These are phyloP conservation scores for Cutaneotrichosporon dermatis DNA, from an alignment of 1,284 basidiomycete species.

Conservation along the genomic window DNA sequence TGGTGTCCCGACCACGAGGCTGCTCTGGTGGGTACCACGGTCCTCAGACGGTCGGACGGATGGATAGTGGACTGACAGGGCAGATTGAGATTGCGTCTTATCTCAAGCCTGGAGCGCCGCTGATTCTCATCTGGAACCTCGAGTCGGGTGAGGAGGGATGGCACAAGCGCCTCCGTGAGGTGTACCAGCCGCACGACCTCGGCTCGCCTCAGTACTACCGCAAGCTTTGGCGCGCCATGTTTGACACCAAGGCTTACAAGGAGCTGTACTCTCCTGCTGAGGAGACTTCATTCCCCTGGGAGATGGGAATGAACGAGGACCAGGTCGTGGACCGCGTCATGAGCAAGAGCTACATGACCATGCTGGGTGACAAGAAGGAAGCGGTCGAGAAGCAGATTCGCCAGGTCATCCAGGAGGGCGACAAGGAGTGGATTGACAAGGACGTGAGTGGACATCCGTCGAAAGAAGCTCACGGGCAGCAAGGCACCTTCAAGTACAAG, in stretches of 20 bases:
- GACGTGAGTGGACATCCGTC: too few relatives aligned
- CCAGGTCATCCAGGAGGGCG: conserved; percentile 21
- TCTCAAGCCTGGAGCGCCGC: conserved; percentile 40
- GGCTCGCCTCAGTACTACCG: conserved; percentile 46
- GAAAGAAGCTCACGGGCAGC: too few relatives aligned
- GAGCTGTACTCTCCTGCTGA: conserved; percentile 30
- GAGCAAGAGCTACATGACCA: conserved; percentile 45
- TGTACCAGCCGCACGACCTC: conserved; percentile 35
- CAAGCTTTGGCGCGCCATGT: conserved; percentile 32
- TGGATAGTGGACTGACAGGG: not conserved
- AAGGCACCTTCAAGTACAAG: conserved; percentile 34
- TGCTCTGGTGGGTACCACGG: conserved; percentile 42
- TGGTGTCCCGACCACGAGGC: conserved; percentile 46
- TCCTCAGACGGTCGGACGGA: too few relatives aligned
- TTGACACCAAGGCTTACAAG: conserved; percentile 32
- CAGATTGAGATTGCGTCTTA: conserved; percentile 43
- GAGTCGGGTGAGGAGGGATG: conserved; percentile 27
- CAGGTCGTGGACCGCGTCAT: conserved; percentile 35
- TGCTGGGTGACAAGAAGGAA: conserved; percentile 29
- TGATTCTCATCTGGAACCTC: conserved; percentile 49
- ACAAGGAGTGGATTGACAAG: conserved; percentile 41
- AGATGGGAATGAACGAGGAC: conserved; percentile 30
- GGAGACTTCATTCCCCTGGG: conserved; percentile 27
- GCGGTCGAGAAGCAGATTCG: conserved; percentile 28
- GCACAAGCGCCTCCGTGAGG: conserved; percentile 24